Conservation (phyloP, 768 basidiomycete genomes). For the Rhodotorula babjevae region DNA sequence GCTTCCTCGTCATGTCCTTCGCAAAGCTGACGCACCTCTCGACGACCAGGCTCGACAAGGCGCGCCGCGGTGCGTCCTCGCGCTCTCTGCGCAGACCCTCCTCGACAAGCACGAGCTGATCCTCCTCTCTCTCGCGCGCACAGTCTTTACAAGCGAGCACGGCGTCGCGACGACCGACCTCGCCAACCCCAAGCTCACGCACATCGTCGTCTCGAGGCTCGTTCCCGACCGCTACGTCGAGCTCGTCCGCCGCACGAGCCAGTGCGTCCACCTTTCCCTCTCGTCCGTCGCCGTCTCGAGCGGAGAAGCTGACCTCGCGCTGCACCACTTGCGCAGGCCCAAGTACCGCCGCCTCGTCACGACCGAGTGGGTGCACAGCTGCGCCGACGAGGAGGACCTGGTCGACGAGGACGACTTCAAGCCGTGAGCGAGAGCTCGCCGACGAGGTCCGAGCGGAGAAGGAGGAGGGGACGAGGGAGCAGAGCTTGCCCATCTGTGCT, state of each 20-base stretch:
- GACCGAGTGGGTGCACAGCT: constrained; percentile 19
- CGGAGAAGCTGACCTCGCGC: too few relatives aligned
- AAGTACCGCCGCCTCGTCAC: constrained; percentile 29
- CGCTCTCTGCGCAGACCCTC: too few relatives aligned
- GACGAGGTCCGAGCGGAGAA: too few relatives aligned
- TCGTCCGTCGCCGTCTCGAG: too few relatives aligned
- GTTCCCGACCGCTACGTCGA: constrained; percentile 7
- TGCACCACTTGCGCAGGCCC: constrained; percentile 6
- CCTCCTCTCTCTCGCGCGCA: too few relatives aligned
- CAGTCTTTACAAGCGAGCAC: constrained; percentile 59
- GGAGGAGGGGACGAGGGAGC: not conserved
- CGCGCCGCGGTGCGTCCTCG: not conserved
- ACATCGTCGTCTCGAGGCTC: constrained; percentile 57
- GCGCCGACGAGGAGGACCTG: not conserved
- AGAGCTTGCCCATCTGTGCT: not conserved
- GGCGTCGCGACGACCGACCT: constrained; percentile 63
- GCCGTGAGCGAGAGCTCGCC: not conserved
- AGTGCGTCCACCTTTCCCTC: constrained; percentile 2
- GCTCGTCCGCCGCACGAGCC: constrained; percentile 12
- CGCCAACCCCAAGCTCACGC: constrained; percentile 73
- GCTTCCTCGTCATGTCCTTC: not conserved
- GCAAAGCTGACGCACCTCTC: not conserved
- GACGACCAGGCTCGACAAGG: not conserved
- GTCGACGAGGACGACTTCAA: constrained; percentile 23
- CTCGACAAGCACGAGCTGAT: too few relatives aligned